Evolutionary conservation across 2,329 filamentous ascomycete species (phyloP).

Genomic region (Ceratocystis alfenasii): DNA sequence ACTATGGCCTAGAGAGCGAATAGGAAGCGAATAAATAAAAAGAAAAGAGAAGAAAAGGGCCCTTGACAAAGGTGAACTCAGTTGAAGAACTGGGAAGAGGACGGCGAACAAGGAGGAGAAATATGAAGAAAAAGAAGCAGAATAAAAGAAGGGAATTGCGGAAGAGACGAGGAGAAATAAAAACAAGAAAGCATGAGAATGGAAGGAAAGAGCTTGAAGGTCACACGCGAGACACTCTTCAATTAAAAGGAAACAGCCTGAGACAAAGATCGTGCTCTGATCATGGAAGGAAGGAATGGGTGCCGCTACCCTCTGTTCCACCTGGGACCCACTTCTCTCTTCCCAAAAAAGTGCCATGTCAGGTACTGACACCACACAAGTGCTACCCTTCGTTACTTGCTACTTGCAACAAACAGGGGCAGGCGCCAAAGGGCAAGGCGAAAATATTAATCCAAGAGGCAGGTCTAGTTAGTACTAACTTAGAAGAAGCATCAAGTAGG

Average conservation of each 20-base stretch:
- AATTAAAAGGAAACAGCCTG: constrained; percentile 13
- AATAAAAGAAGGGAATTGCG: neutral
- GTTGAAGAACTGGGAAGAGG: constrained; percentile 1
- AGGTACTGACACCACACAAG: neutral
- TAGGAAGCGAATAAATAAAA: constrained; percentile 22
- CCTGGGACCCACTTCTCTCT: neutral
- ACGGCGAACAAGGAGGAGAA: constrained; percentile 14
- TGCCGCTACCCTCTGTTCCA: neutral
- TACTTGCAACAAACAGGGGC: neutral
- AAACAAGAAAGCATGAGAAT: constrained; percentile 12
- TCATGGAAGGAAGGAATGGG: neutral
- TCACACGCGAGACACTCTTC: constrained; percentile 8
- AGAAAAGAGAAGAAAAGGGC: constrained; percentile 16
- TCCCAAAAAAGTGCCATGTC: neutral
- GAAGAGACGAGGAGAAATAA: neutral
- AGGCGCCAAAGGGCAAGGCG: neutral
- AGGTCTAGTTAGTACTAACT: neutral
- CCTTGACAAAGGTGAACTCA: constrained; percentile 6
- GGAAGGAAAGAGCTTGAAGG: constrained; percentile 16
- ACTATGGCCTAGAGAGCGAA: constrained; percentile 22
- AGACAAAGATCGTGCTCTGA: constrained; percentile 4
- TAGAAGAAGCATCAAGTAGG: neutral
- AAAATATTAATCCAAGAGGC: neutral
- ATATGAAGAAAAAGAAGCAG: neutral
- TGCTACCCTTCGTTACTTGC: neutral